Evolutionary conservation across 352 stramenopile species (phyloP).

Genomic region (Aphanomyces invadans): DNA sequence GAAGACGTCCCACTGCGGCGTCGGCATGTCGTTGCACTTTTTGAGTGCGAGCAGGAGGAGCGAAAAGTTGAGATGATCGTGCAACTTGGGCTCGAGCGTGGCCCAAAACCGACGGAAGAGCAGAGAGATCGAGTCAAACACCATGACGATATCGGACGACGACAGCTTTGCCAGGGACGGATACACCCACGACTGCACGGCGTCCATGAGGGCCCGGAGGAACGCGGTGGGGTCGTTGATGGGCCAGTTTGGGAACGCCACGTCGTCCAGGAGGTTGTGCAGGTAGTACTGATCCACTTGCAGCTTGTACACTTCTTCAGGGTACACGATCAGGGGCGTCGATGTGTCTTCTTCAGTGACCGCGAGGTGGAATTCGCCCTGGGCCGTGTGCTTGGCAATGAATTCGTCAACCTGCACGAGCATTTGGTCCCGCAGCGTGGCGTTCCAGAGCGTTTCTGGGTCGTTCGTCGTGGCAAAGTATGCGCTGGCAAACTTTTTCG

Average conservation of each 20-base stretch:
- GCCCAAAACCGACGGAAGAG: conserved; percentile 66
- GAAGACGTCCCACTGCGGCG: conserved; percentile 31
- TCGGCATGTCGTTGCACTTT: conserved; percentile 45
- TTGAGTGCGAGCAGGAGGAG: conserved; percentile 69
- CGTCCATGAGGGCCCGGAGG: conserved; percentile 60
- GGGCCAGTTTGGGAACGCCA: conserved; percentile 80
- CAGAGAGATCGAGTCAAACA: conserved; percentile 60
- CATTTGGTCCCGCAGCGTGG: conserved; percentile 80
- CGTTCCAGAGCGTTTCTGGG: conserved; percentile 80
- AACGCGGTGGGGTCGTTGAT: conserved; percentile 80
- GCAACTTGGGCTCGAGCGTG: conserved; percentile 39
- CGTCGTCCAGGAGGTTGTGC: conserved; percentile 78
- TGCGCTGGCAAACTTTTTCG: conserved; percentile 59
- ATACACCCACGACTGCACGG: conserved; percentile 69
- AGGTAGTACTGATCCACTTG: conserved; percentile 86
- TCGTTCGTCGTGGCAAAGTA: conserved; percentile 81
- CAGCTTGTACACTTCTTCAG: conserved; percentile 71
- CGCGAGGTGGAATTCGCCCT: conserved; percentile 69
- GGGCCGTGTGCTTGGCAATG: conserved; percentile 62
- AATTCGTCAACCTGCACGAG: conserved; percentile 82
- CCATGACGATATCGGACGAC: conserved; percentile 57
- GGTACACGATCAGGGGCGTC: conserved; percentile 73
- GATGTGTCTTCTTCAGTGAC: conserved; percentile 53
- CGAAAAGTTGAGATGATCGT: conserved; percentile 51
- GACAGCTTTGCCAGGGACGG: conserved; percentile 56